Conservation (phyloP, 805 yeast species). For the Brettanomyces nanus region DNA sequence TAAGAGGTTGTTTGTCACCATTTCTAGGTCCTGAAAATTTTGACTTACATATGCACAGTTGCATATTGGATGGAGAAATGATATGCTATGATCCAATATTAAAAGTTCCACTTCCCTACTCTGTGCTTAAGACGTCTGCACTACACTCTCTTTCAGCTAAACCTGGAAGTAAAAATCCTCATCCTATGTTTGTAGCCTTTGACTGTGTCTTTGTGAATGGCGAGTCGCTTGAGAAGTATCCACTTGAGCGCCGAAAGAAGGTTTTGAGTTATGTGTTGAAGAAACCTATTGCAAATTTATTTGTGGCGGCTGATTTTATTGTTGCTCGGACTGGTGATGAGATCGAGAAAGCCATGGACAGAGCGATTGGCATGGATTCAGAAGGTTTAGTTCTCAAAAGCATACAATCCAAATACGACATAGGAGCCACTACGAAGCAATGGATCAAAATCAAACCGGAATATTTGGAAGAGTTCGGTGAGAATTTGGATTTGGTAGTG, state of each 20-base stretch:
- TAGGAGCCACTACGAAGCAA: constrained; percentile 48
- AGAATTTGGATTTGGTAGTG: constrained; percentile 69
- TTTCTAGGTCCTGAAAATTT: constrained; percentile 26
- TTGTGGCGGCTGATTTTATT: constrained; percentile 39
- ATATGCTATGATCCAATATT: constrained; percentile 68
- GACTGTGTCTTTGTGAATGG: constrained; percentile 73
- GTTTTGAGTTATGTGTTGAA: constrained; percentile 37
- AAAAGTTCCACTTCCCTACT: constrained; percentile 63
- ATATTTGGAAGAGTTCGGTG: constrained; percentile 78
- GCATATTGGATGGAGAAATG: constrained; percentile 87
- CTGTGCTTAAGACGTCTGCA: constrained; percentile 68
- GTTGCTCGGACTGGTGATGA: constrained; percentile 39
- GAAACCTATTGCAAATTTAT: constrained; percentile 35
- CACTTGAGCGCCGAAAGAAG: constrained; percentile 48
- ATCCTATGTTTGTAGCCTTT: constrained; percentile 58
- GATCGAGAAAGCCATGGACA: constrained; percentile 45
- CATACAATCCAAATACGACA: constrained; percentile 45
- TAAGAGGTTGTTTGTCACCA: constrained; percentile 23
- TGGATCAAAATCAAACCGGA: constrained; percentile 94
- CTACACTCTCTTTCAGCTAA: constrained; percentile 34
- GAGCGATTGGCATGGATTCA: constrained; percentile 52
- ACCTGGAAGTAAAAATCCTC: constrained; percentile 17
- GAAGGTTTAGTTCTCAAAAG: constrained; percentile 83
- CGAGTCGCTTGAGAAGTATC: constrained; percentile 41
- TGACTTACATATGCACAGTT: constrained; percentile 20